These are phyloP conservation scores for Diophrys appendiculata DNA, from an alignment of 73 alveolate species.

Conservation along the genomic window DNA sequence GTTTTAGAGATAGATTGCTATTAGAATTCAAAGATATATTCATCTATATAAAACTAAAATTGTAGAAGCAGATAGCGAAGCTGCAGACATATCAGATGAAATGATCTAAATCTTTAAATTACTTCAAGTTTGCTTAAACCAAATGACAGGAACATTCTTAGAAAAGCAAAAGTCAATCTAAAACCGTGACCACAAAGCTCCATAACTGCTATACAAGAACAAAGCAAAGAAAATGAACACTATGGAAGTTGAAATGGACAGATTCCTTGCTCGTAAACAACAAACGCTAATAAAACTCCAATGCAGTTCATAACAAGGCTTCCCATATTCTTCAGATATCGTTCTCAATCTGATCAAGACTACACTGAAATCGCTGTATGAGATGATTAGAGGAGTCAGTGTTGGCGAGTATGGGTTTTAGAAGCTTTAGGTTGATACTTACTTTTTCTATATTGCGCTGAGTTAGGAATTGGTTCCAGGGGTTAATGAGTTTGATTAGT, in stretches of 20 bases:
- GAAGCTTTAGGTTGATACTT: too few species aligned
- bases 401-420: too few species aligned
- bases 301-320: not conserved
- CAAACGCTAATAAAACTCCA: not conserved
- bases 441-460: too few species aligned
- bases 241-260: conserved; percentile 61
- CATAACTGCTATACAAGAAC: conserved; percentile 27
- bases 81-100: not conserved
- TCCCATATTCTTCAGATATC: not conserved
- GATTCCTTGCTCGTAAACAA: conserved; percentile 36
- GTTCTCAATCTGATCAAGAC: not conserved
- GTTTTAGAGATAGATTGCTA: not conserved
- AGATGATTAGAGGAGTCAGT: too few species aligned
- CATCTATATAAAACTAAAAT: too few species aligned
- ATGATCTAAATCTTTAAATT: not conserved
- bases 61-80: not conserved
- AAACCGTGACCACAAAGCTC: conserved; percentile 1
- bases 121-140: not conserved
- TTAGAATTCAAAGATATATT: not conserved
- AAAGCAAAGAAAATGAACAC: conserved; percentile 27
- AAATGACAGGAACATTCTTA: not conserved
- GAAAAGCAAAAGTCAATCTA: not conserved
- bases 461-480: too few species aligned
- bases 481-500: too few species aligned
- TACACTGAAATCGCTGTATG: not conserved